phyloP scores from a whole-genome alignment of 495 filamentous ascomycete species.

The Ascodesmis nigricans region DNA sequence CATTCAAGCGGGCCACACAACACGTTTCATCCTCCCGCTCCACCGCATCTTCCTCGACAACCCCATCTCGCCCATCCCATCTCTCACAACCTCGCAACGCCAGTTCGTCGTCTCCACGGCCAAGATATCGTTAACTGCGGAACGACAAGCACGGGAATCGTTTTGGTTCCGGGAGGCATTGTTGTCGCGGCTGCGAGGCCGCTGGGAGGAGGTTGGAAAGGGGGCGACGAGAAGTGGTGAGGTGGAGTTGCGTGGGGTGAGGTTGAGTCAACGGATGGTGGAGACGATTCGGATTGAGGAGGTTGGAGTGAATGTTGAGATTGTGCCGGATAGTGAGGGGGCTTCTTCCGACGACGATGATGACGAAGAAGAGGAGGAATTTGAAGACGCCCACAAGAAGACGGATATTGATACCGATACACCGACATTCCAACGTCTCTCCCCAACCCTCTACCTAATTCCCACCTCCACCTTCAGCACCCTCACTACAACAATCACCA shows the following conservation, averaged over 20 bases:
- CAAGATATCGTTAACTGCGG: conserved; percentile 54
- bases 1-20: conserved; percentile 56
- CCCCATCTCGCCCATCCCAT: conserved; percentile 55
- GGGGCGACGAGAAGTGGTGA: conserved; percentile 37
- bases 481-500: conserved; percentile 43
- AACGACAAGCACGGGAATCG: conserved; percentile 55
- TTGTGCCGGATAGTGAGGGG: conserved; percentile 13
- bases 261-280: conserved; percentile 56
- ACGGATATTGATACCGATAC: conserved; percentile 20
- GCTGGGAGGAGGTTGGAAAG: conserved; percentile 40
- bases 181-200: conserved; percentile 43
- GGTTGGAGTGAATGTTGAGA: conserved; percentile 41
- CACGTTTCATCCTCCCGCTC: conserved; percentile 53
- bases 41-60: conserved; percentile 55
- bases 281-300: conserved; percentile 68
- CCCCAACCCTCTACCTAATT: conserved; percentile 32
- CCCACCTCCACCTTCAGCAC: conserved; percentile 48
- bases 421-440: conserved; percentile 19
- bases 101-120: conserved; percentile 75
- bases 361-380: neutral
- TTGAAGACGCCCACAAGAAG: conserved; percentile 3
- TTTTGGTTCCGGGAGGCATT: conserved; percentile 88
- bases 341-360: conserved; percentile 5
- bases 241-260: conserved; percentile 52
- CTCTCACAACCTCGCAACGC: conserved; percentile 52